Evolutionary conservation across 1,284 basidiomycete genomes (phyloP).

Genomic region (Clitocybe nebularis): DNA sequence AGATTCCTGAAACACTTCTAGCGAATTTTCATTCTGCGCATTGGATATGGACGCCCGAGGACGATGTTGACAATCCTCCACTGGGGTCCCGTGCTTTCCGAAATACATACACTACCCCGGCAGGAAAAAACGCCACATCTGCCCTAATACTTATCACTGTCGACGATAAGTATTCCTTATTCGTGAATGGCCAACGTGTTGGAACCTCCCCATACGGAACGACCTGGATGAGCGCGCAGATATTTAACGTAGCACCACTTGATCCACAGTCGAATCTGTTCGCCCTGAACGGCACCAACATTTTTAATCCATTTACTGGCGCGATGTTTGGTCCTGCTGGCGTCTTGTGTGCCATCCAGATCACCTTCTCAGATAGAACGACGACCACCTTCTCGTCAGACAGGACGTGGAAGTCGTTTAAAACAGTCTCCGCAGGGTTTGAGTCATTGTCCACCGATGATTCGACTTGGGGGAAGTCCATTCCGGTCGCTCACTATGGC

Average conservation of each 20-base stretch:
- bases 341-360: conserved; percentile 15
- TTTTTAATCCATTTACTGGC: conserved; percentile 19
- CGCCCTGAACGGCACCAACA: conserved; percentile 22
- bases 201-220: conserved; percentile 21
- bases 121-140: conserved; percentile 19
- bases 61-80: conserved; percentile 19
- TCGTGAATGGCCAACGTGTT: conserved; percentile 21
- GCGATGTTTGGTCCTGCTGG: conserved; percentile 23
- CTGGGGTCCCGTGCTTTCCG: conserved; percentile 25
- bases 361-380: conserved; percentile 12
- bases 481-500: conserved; percentile 20
- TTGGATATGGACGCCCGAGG: conserved; percentile 31
- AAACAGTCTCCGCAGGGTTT: conserved; percentile 9
- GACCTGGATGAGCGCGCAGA: conserved; percentile 22
- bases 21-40: conserved; percentile 18
- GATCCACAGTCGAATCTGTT: conserved; percentile 17
- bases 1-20: conserved; percentile 12
- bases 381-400: conserved; percentile 8
- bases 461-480: conserved; percentile 20
- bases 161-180: conserved; percentile 24
- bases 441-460: conserved; percentile 16
- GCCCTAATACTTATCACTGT: conserved; percentile 21
- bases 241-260: conserved; percentile 17
- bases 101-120: conserved; percentile 21
- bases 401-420: conserved; percentile 13